phyloP scores from a whole-genome alignment of 2,329 filamentous ascomycete species.

The Periconia digitata region DNA sequence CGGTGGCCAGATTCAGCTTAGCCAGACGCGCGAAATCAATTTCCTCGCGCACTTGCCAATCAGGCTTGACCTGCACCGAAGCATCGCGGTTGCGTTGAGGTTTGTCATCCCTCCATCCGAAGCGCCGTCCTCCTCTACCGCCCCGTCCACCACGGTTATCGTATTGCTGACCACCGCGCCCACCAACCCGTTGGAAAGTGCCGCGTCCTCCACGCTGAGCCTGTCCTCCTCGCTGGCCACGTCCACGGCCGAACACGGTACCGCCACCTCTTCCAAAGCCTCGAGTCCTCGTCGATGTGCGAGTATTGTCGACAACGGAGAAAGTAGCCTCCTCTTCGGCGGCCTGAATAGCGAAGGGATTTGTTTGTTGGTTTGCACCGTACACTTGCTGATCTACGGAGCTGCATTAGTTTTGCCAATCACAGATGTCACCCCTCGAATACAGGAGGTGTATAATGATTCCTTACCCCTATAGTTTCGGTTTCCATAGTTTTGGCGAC shows the following conservation, averaged over 20 bases:
- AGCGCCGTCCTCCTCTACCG: constrained; percentile 77
- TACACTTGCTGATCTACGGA: constrained; percentile 89
- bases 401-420: constrained; percentile 16
- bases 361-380: constrained; percentile 79
- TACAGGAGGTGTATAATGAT: background rate
- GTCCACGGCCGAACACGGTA: constrained; percentile 76
- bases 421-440: background rate
- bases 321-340: constrained; percentile 97
- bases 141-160: constrained; percentile 70
- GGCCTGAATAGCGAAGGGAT: constrained; percentile 80
- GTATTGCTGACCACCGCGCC: constrained; percentile 68
- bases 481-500: constrained; percentile 80
- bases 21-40: constrained; percentile 95
- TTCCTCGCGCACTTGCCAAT: constrained; percentile 95
- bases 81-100: constrained; percentile 93
- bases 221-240: constrained; percentile 73
- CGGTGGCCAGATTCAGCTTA: constrained; percentile 94
- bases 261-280: constrained; percentile 82
- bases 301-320: constrained; percentile 94
- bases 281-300: constrained; percentile 80
- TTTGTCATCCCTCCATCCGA: constrained; percentile 99
- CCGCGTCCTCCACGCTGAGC: constrained; percentile 71
- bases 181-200: constrained; percentile 72
- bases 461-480: constrained; percentile 81
- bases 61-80: constrained; percentile 91